A percentile compares a stretch with the other conserved stretches of the same genome.
phyloP scores from a whole-genome alignment of 129 eudicot species.

The Glebionis coronaria region DNA sequence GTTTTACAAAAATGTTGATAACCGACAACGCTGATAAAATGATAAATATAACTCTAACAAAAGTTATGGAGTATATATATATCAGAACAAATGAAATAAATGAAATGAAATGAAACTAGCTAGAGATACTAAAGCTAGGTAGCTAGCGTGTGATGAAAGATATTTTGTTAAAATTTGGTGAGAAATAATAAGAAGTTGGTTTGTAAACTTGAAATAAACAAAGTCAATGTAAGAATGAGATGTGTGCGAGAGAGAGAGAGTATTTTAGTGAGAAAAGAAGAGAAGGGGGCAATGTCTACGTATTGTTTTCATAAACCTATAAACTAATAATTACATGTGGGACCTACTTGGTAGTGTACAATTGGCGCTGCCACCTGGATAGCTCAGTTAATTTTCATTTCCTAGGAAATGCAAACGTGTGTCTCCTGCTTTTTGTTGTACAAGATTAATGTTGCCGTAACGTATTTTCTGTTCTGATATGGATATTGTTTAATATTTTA shows the following conservation, averaged over 20 bases:
- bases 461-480: no score
- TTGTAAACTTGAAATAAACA: not conserved
- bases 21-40: no score
- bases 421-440: conserved; percentile 19
- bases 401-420: conserved; percentile 44
- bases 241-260: not conserved
- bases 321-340: conserved; percentile 1
- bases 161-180: conserved; percentile 23
- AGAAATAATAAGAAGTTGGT: conserved; percentile 10
- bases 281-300: not conserved
- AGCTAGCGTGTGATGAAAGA: conserved; percentile 18
- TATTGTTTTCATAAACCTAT: conserved; percentile 28
- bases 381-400: conserved; percentile 16
- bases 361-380: conserved; percentile 33
- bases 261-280: not conserved
- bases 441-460: conserved; percentile 9
- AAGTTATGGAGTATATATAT: no score
- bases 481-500: no score
- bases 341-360: conserved; percentile 24
- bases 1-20: not conserved
- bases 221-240: not conserved
- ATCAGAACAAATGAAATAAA: no score
- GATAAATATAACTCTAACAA: no score
- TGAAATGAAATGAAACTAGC: no score
- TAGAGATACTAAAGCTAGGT: no score